Base-by-base conservation (phyloP, 345 rosid genomes). In the Citrus hindsii region DNA sequence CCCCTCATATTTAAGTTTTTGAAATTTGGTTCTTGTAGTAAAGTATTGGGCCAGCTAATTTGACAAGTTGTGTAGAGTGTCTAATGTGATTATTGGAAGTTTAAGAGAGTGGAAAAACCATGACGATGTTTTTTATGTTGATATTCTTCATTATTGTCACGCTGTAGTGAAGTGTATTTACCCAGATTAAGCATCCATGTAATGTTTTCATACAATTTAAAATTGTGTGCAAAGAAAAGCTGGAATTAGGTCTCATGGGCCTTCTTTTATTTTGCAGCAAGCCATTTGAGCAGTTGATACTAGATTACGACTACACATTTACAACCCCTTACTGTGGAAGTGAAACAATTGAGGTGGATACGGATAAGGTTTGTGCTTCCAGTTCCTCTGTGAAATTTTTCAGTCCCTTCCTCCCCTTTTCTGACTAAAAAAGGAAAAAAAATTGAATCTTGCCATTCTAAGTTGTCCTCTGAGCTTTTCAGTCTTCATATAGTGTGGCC, bases 231-330 rank as follows among this genome's bases (percentile, higher is more conserved):
- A 42, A 71, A 73, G 64, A n/a, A 48, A 73, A 58, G 37, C 33
- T 59, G 13, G 24, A 73, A n/a, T 56, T 12, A 14, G 7, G 55
- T 35, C 66, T 56, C 9, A 69, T 76, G 37, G 56, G 21, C 21
- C 53, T 77, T 60, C 67, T 40, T 24, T 88, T 80, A 71, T 68
- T 83, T 83, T 88, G 87, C 92, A 94, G 98, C 92, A 92, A 94
- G 81, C 98, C 97, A 55, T 91, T 85, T 58, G 85, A 96, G 83
- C 92, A 92, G 88, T 97, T 96, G 87, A 92, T 96, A 83, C 87
- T 96, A 63, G 97, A 96, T 86, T 96, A 94, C 86, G 99, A 96
- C 81, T 96, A 96, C 81, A 96, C 99, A 33, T 96, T 92, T 85
- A 96, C 99, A 24, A 91, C 98, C 19, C 98, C 99, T 9, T 94